Conservation (phyloP, 2,329 filamentous ascomycete species). For the Endoconidiophora laricicola region DNA sequence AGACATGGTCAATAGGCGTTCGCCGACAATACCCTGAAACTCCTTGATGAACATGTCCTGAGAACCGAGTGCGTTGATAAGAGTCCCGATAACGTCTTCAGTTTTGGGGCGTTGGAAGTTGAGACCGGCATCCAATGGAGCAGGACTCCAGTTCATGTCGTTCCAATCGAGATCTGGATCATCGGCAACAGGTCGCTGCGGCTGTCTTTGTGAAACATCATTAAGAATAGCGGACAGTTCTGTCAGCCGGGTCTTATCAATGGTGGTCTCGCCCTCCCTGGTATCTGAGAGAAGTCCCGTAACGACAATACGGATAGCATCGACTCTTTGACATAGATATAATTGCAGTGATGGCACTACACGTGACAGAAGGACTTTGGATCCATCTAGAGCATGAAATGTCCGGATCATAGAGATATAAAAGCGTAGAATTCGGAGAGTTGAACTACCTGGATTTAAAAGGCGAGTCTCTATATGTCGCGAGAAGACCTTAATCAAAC, state of each 20-base stretch:
- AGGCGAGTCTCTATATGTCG: conserved; percentile 47
- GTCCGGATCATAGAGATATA: conserved; percentile 68
- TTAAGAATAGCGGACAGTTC: conserved; percentile 53
- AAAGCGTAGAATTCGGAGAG: conserved; percentile 56
- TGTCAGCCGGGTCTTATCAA: conserved; percentile 30
- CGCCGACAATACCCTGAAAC: conserved; percentile 75
- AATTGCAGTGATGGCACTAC: conserved; percentile 56
- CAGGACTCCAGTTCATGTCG: conserved; percentile 84
- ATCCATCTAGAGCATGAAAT: conserved; percentile 59
- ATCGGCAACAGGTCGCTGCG: conserved; percentile 34
- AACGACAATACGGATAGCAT: conserved; percentile 64
- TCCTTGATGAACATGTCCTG: conserved; percentile 90
- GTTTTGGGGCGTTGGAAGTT: conserved; percentile 82
- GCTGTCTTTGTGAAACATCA: conserved; percentile 37
- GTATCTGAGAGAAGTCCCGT: conserved; percentile 52
- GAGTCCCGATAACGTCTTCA: conserved; percentile 79
- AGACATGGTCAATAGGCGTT: conserved; percentile 54
- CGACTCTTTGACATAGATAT: conserved; percentile 62
- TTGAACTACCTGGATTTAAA: conserved; percentile 60
- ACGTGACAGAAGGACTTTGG: conserved; percentile 59
- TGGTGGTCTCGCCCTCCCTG: conserved; percentile 28
- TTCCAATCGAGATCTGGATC: conserved; percentile 71
- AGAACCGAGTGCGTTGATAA: conserved; percentile 75
- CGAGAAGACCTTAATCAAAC: conserved; percentile 55
- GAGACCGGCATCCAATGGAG: conserved; percentile 81